Conservation (phyloP, 495 filamentous ascomycete species). For the Lasiosphaeria hispida region DNA sequence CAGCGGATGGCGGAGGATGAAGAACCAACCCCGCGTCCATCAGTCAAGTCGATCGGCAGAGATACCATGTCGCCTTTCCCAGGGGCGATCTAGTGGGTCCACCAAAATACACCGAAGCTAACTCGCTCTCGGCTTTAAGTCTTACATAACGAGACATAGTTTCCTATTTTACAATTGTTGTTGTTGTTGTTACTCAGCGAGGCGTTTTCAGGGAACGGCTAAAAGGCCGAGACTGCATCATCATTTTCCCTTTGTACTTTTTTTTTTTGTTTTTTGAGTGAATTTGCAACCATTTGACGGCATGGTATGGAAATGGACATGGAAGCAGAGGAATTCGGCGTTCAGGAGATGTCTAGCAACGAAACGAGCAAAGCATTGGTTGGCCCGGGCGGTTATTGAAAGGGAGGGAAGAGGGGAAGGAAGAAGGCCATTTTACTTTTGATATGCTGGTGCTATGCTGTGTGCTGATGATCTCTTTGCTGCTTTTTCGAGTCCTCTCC, state of each 20-base stretch:
- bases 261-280: slow-evolving; percentile 4
- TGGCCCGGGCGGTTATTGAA: background rate
- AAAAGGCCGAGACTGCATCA: slow-evolving; percentile 22
- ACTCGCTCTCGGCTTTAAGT: background rate
- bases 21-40: slow-evolving; percentile 33
- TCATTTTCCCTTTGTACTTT: slow-evolving; percentile 2
- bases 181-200: slow-evolving; percentile 19
- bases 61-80: slow-evolving; percentile 24
- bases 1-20: slow-evolving; percentile 20
- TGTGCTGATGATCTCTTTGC: background rate
- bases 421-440: background rate
- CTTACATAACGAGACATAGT: background rate
- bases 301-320: background rate
- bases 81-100: slow-evolving; percentile 11
- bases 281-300: background rate
- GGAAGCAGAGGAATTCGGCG: slow-evolving; percentile 9
- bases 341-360: slow-evolving; percentile 5
- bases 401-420: background rate
- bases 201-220: slow-evolving; percentile 23
- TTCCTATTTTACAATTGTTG: slow-evolving; percentile 2
- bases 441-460: background rate
- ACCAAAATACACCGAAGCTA: background rate
- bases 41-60: slow-evolving; percentile 14
- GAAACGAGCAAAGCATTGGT: slow-evolving; percentile 4
- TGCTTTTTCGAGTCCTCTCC: too few species aligned